Evolutionary conservation across 2,329 filamentous ascomycete species (phyloP).

Genomic region (Magnaporthiopsis rhizophila): DNA sequence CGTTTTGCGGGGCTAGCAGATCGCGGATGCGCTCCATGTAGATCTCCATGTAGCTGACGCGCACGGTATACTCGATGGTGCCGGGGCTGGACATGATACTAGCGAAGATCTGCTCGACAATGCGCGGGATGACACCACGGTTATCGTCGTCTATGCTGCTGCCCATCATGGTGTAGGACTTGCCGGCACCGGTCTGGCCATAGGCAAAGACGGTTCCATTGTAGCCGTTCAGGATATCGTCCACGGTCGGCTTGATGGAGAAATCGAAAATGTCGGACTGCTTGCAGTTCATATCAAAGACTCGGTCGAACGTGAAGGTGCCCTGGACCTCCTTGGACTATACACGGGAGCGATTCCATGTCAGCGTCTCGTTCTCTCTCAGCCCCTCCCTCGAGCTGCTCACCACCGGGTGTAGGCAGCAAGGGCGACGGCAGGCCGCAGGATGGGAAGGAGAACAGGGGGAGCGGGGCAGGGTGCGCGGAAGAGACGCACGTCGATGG

Average conservation of each 20-base stretch:
- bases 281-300: slow-evolving; percentile 88
- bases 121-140: slow-evolving; percentile 92
- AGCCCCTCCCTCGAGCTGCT: not conserved
- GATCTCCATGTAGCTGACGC: slow-evolving; percentile 99
- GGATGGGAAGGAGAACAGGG: not conserved
- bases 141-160: slow-evolving; percentile 87
- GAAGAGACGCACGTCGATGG: slow-evolving; percentile 59
- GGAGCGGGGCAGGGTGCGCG: slow-evolving; percentile 6
- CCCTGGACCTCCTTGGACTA: slow-evolving; percentile 77
- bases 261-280: slow-evolving; percentile 97
- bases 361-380: not conserved
- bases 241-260: slow-evolving; percentile 90
- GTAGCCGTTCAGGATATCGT: slow-evolving; percentile 98
- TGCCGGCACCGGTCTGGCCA: slow-evolving; percentile 95
- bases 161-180: slow-evolving; percentile 99
- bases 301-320: slow-evolving; percentile 92
- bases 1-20: slow-evolving; percentile 83
- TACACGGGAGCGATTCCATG: not conserved
- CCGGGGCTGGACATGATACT: slow-evolving; percentile 87
- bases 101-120: slow-evolving; percentile 94
- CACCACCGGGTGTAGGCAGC: too few relatives aligned
- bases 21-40: slow-evolving; percentile 99
- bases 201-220: slow-evolving; percentile 99
- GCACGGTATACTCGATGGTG: slow-evolving; percentile 97
- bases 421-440: not conserved